A percentile compares a stretch with the other conserved stretches of the same genome.
Conservation (phyloP, 2,329 filamentous ascomycete species). For the Boeremia lycopersici region DNA sequence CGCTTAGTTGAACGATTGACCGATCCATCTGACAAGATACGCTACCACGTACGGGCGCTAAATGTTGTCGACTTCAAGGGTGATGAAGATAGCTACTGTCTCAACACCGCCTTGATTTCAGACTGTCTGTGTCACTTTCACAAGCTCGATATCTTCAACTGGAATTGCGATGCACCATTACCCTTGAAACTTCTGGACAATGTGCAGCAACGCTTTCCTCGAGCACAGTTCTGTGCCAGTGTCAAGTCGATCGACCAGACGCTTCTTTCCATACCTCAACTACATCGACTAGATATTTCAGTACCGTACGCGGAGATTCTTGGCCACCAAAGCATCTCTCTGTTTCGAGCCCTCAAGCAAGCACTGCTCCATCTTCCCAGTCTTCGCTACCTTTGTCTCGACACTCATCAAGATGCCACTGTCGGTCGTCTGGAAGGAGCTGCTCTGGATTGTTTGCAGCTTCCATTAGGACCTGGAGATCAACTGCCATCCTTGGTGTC, state of each 20-base stretch:
- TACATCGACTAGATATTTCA: conserved; percentile 16
- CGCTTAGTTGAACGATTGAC: conserved; percentile 19
- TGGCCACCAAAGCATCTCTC: neutral
- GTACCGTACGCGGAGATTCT: conserved; percentile 6
- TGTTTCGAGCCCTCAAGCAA: conserved; percentile 15
- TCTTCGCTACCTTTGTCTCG: conserved; percentile 15
- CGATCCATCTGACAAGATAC: conserved; percentile 15
- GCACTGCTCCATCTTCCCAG: conserved; percentile 11
- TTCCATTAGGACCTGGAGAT: conserved; percentile 18
- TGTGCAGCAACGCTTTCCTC: conserved; percentile 12
- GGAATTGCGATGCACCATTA: conserved; percentile 18
- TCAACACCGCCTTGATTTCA: conserved; percentile 18
- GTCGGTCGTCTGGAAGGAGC: neutral
- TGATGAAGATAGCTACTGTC: conserved; percentile 22
- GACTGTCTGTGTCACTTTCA: conserved; percentile 13
- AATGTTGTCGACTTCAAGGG: conserved; percentile 21
- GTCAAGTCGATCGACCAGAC: conserved; percentile 7
- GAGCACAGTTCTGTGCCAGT: conserved; percentile 10
- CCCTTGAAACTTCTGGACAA: neutral
- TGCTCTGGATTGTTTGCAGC: conserved; percentile 5
- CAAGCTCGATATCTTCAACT: conserved; percentile 18
- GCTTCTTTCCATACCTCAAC: conserved; percentile 12
- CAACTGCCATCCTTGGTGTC: conserved; percentile 16
- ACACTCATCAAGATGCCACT: conserved; percentile 13
- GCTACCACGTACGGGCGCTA: conserved; percentile 19